phyloP scores from a whole-genome alignment of 257 asterid genomes.

The Gentiana dahurica region DNA sequence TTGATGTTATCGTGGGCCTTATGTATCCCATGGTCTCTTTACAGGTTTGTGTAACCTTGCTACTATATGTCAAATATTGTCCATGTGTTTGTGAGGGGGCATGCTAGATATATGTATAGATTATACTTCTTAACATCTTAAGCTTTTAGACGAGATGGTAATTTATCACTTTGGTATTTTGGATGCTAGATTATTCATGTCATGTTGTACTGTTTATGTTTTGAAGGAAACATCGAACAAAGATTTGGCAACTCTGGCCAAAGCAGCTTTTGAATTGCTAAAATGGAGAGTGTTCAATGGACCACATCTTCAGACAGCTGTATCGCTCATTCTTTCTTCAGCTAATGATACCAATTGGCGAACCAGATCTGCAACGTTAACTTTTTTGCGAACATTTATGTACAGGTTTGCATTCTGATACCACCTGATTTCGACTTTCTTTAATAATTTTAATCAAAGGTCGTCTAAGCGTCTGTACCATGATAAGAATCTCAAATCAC shows the following conservation, averaged over 20 bases:
- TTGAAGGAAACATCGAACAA: constrained; percentile 85
- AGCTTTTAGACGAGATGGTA: too few relatives aligned
- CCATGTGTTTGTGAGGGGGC: too few relatives aligned
- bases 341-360: constrained; percentile 92
- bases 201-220: constrained; percentile 11
- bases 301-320: constrained; percentile 60
- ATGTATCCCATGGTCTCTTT: constrained; percentile 81
- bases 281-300: constrained; percentile 71
- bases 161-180: background rate
- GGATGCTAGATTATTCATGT: background rate
- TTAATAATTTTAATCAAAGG: too few relatives aligned
- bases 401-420: constrained; percentile 43
- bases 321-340: constrained; percentile 49
- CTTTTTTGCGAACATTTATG: constrained; percentile 89
- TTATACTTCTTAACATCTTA: too few relatives aligned
- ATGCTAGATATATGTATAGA: too few relatives aligned
- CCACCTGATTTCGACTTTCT: too few relatives aligned
- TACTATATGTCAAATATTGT: too few relatives aligned
- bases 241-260: constrained; percentile 85
- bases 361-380: constrained; percentile 85
- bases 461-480: too few relatives aligned
- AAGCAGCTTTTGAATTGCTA: constrained; percentile 82
- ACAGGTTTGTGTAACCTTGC: constrained; percentile 37
- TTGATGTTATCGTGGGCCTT: constrained; percentile 88
- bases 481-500: too few relatives aligned